A percentile compares a stretch with the other conserved stretches of the same genome.
Conservation (phyloP, 2,329 filamentous ascomycete genomes). For the Neofusicoccum sp. region DNA sequence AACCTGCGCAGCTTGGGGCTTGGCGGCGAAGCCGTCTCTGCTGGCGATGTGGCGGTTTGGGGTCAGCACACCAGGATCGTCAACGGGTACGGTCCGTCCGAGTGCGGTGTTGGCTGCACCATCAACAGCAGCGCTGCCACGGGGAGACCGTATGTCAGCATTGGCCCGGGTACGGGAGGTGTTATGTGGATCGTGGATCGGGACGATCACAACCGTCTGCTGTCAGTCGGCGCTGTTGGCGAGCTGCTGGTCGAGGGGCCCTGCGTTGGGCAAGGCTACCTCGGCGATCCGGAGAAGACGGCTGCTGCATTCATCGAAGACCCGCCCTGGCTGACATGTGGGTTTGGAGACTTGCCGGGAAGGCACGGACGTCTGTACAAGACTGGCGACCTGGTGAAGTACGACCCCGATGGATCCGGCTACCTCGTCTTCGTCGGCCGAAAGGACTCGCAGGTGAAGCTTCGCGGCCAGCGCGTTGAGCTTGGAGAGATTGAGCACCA, state of each 20-base stretch:
- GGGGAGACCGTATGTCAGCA: slow-evolving; percentile 14
- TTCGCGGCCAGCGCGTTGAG: slow-evolving; percentile 39
- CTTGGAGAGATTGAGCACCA: slow-evolving; percentile 41
- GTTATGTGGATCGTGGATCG: slow-evolving; percentile 33
- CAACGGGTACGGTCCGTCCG: slow-evolving; percentile 90
- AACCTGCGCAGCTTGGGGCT: slow-evolving; percentile 39
- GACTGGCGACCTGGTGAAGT: slow-evolving; percentile 34
- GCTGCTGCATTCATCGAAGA: slow-evolving; percentile 67
- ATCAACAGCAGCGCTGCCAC: slow-evolving; percentile 19
- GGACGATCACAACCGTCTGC: slow-evolving; percentile 55
- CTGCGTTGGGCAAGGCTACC: slow-evolving; percentile 76
- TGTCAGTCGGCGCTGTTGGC: slow-evolving; percentile 65
- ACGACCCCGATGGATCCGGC: slow-evolving; percentile 51
- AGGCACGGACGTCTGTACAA: slow-evolving; percentile 23
- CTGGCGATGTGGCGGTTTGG: slow-evolving; percentile 41
- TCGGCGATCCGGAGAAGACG: slow-evolving; percentile 78
- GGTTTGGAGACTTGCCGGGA: slow-evolving; percentile 52
- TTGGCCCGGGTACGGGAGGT: slow-evolving; percentile 20
- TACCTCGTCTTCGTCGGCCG: slow-evolving; percentile 58
- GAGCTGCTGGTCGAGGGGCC: slow-evolving; percentile 79
- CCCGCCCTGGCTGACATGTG: slow-evolving; percentile 26
- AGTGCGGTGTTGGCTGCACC: slow-evolving; percentile 62
- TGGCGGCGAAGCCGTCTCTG: slow-evolving; percentile 43
- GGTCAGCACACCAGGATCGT: slow-evolving; percentile 69
- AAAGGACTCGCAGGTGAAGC: slow-evolving; percentile 48